Evolutionary conservation across 108 stramenopile species (phyloP), one percentile per base, ranked within the genome.

Genomic region (Parietichytrium sp.): DNA sequence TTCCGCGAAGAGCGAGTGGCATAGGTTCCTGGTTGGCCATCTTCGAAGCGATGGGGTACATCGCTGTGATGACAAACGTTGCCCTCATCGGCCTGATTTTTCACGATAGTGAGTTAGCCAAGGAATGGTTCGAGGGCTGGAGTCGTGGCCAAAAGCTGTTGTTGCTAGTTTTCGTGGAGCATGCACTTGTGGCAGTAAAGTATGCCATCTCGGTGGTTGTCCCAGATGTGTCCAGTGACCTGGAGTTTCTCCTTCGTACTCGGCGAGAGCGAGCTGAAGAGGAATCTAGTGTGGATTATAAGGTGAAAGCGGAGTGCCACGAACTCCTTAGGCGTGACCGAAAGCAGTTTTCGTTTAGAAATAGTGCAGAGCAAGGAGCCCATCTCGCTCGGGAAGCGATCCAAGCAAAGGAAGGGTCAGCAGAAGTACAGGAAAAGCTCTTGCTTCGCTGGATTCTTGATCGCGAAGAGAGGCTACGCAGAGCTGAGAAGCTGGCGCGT

Each of bases 1-100:
- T 96, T n/a, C 90, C 94, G 0, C 86, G 92, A 48, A 93, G 94
- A 83, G 97, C 96, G 6, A 48, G 85, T 23, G 88, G 86, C 86
- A 99, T 99, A 47, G 98, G 96, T 49, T 91, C 96, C 36, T 99
- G 97, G 97, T 90, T 95, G 51, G 92, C 93, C 80, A 92, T 97
- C 45, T 91, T 99, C 7, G 94, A 96, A 55, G 91, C 96, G 84
- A 95, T 99, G 31, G 94, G 95, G 3, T 91, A 95, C 3, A 88
- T 97, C 84, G 95, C 95, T 2, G 92, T 97, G 31, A 87, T 99
- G 26, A 97, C 95, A 53, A 99, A 99, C 83, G 61, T 72, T 27
- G 61, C 61, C 10, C 61, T 72, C 13, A n/a, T 72, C 42, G 61
- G 61, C 15, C 61, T 72, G n/a, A 72, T 72, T 25, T 72, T 72